Conservation (phyloP, 305 asterid genomes). For the Stenogyne calaminthoides region DNA sequence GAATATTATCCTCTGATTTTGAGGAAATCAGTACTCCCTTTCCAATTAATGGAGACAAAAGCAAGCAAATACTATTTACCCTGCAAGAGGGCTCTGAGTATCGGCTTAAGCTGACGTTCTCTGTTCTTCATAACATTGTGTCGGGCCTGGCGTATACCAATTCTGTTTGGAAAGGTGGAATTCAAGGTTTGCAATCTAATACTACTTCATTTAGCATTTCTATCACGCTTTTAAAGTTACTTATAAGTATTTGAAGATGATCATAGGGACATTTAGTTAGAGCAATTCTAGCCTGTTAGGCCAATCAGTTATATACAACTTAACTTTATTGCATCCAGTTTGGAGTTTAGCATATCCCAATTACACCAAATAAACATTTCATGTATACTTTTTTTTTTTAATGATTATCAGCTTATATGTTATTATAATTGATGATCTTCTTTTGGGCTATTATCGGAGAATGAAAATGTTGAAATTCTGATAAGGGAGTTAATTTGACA, state of each 20-base stretch:
- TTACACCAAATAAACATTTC: too few relatives aligned
- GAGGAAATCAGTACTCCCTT: constrained; percentile 67
- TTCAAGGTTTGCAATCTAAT: constrained; percentile 58
- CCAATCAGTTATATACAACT: too few relatives aligned
- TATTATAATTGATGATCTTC: neutral
- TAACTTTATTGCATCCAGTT: neutral
- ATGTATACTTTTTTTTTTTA: too few relatives aligned
- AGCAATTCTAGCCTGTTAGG: neutral
- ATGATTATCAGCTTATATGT: neutral
- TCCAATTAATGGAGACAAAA: constrained; percentile 49
- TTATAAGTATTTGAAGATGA: neutral
- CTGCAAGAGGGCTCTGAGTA: constrained; percentile 71
- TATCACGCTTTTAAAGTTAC: neutral
- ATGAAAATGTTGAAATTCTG: too few relatives aligned
- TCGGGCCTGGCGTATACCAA: constrained; percentile 76
- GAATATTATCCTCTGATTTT: constrained; percentile 60
- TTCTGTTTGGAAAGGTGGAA: constrained; percentile 71
- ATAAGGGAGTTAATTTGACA: neutral
- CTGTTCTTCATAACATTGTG: constrained; percentile 77
- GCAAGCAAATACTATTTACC: constrained; percentile 51
- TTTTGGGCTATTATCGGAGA: neutral
- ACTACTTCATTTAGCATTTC: neutral
- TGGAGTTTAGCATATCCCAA: neutral
- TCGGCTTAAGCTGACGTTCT: constrained; percentile 66
- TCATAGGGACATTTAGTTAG: neutral